phyloP scores from a whole-genome alignment of 768 basidiomycete species.

The Leccinum imitatum region DNA sequence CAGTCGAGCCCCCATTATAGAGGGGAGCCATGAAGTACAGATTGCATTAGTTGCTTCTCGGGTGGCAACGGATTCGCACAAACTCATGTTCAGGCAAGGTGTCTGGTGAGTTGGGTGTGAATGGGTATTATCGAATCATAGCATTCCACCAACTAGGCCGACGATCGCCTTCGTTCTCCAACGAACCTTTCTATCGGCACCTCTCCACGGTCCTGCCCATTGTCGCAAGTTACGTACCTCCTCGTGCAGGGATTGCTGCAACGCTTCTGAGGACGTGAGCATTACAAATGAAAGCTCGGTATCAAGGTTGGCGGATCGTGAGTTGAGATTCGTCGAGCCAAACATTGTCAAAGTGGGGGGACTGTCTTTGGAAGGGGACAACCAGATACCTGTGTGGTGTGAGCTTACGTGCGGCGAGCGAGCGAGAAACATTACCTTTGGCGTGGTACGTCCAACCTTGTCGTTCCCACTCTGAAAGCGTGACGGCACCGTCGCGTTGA shows the following conservation, averaged over 20 bases:
- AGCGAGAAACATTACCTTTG: conserved; percentile 61
- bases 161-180: conserved; percentile 64
- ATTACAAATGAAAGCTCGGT: conserved; percentile 90
- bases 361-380: conserved; percentile 55
- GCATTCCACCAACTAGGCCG: conserved; percentile 65
- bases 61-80: background rate
- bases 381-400: conserved; percentile 69
- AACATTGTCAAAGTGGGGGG: conserved; percentile 77
- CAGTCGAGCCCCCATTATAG: background rate
- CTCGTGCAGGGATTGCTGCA: conserved; percentile 49
- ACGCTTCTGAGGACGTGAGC: conserved; percentile 55
- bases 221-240: conserved; percentile 54
- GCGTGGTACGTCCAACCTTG: conserved; percentile 98
- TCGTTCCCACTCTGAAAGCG: conserved; percentile 84
- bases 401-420: background rate
- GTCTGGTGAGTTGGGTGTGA: conserved; percentile 11
- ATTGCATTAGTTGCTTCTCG: background rate
- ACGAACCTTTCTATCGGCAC: conserved; percentile 55
- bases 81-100: background rate
- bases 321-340: conserved; percentile 93
- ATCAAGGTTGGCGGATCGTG: conserved; percentile 86
- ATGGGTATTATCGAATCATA: conserved; percentile 37
- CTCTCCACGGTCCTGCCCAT: conserved; percentile 59
- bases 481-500: conserved; percentile 46
- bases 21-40: conserved; percentile 8